Conservation (phyloP, 1,284 basidiomycete species). For the Sporisorium scitamineum region DNA sequence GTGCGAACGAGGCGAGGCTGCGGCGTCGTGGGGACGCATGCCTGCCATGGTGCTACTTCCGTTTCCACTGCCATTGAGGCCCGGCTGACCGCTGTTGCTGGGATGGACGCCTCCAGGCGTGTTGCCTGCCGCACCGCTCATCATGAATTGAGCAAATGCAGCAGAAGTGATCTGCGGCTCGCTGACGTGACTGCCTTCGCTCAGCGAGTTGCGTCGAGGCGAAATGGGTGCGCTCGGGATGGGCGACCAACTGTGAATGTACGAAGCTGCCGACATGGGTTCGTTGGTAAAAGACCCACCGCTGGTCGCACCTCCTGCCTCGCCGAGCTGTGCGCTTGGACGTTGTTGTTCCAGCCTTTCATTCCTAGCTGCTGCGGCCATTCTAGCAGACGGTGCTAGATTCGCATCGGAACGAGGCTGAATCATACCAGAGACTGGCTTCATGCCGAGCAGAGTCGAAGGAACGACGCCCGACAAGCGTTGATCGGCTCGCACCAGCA, state of each 20-base stretch:
- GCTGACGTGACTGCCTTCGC: slow-evolving; percentile 25
- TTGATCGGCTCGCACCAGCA: slow-evolving; percentile 42
- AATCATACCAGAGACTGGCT: slow-evolving; percentile 13
- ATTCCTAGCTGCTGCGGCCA: slow-evolving; percentile 19
- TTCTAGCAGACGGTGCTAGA: slow-evolving; percentile 33
- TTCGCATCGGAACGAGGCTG: slow-evolving; percentile 22
- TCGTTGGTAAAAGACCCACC: slow-evolving; percentile 7
- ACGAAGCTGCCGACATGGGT: slow-evolving; percentile 43
- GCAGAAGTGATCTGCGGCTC: slow-evolving; percentile 34
- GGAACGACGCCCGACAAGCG: slow-evolving; percentile 30
- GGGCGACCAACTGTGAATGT: slow-evolving; percentile 50
- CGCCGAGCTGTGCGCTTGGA: slow-evolving; percentile 16
- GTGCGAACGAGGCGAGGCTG: slow-evolving; percentile 13
- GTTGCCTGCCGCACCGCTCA: slow-evolving; percentile 15
- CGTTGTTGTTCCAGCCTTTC: slow-evolving; percentile 24
- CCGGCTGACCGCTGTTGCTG: slow-evolving; percentile 1
- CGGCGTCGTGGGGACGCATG: slow-evolving; percentile 1
- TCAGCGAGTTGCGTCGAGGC: slow-evolving; percentile 38
- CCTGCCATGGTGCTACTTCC: neutral
- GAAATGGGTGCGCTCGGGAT: slow-evolving; percentile 52
- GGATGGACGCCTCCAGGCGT: neutral
- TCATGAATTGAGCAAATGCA: slow-evolving; percentile 39
- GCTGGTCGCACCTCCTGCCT: slow-evolving; percentile 16
- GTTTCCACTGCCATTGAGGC: slow-evolving; percentile 1
- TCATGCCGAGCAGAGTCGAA: slow-evolving; percentile 28